phyloP scores from a whole-genome alignment of 768 basidiomycete species.

The Auricularia auricula-judae region DNA sequence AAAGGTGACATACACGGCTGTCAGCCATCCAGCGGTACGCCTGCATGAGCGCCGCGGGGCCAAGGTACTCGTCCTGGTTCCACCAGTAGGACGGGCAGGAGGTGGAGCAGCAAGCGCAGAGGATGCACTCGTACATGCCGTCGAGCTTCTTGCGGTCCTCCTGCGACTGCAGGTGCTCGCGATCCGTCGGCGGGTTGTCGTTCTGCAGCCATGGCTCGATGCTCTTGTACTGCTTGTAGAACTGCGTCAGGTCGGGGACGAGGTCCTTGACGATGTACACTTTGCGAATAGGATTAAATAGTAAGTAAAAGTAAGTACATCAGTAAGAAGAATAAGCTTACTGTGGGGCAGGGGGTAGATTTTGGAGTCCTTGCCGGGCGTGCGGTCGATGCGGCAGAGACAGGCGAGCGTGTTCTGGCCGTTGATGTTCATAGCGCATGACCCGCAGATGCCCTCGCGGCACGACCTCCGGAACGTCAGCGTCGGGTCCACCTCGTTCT shows the following conservation, averaged over 20 bases:
- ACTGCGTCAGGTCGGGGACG: conserved; percentile 80
- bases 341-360: conserved; percentile 97
- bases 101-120: conserved; percentile 95
- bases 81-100: conserved; percentile 99
- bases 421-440: conserved; percentile 98
- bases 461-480: conserved; percentile 92
- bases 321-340: conserved; percentile 28
- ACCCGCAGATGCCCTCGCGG: conserved; percentile 93
- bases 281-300: conserved; percentile 18
- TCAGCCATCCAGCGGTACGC: conserved; percentile 98
- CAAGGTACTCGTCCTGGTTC: conserved; percentile 98
- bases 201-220: conserved; percentile 96
- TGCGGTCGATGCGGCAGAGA: conserved; percentile 86
- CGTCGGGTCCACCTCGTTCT: conserved; percentile 96
- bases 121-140: conserved; percentile 95
- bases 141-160: conserved; percentile 94
- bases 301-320: not conserved
- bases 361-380: conserved; percentile 61
- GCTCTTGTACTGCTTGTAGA: conserved; percentile 99
- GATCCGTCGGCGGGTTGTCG: conserved; percentile 67
- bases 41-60: conserved; percentile 93
- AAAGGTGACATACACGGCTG: conserved; percentile 53
- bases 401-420: conserved; percentile 98
- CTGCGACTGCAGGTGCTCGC: conserved; percentile 80
- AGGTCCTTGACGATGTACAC: conserved; percentile 99